A percentile compares a stretch with the other conserved stretches of the same genome.
These are phyloP conservation scores for Isoetes taiwanensis DNA, from an alignment of 75 land plant species.

Conservation along the genomic window DNA sequence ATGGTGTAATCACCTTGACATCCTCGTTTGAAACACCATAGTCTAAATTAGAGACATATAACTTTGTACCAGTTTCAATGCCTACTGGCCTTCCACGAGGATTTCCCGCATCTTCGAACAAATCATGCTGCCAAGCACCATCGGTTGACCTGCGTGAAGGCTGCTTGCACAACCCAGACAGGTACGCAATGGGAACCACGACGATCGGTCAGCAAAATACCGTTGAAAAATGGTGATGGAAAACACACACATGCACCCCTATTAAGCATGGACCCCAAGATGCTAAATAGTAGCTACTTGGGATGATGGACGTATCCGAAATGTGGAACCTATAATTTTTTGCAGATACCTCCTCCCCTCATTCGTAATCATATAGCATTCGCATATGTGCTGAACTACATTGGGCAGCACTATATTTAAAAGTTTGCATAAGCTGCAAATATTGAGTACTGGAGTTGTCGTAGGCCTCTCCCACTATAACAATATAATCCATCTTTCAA, in stretches of 20 bases:
- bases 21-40: constrained; percentile 90
- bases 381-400: too few relatives aligned
- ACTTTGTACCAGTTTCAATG: constrained; percentile 84
- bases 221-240: constrained; percentile 5
- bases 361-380: too few relatives aligned
- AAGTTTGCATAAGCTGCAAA: too few relatives aligned
- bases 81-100: constrained; percentile 27
- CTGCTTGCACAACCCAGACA: too few relatives aligned
- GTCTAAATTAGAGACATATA: constrained; percentile 72
- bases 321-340: neutral
- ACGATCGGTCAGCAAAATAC: neutral
- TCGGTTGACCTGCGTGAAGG: constrained; percentile 46
- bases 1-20: constrained; percentile 74
- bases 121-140: constrained; percentile 59
- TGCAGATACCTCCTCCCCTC: too few relatives aligned
- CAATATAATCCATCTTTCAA: too few relatives aligned
- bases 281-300: neutral
- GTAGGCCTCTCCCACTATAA: too few relatives aligned
- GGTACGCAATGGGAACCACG: constrained; percentile 4
- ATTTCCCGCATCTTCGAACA: constrained; percentile 44
- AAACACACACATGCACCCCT: neutral
- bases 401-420: too few relatives aligned
- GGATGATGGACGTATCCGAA: neutral
- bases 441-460: too few relatives aligned
- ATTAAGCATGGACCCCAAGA: neutral